phyloP scores from a whole-genome alignment of 768 basidiomycete genomes.

The Lactarius evosmus region DNA sequence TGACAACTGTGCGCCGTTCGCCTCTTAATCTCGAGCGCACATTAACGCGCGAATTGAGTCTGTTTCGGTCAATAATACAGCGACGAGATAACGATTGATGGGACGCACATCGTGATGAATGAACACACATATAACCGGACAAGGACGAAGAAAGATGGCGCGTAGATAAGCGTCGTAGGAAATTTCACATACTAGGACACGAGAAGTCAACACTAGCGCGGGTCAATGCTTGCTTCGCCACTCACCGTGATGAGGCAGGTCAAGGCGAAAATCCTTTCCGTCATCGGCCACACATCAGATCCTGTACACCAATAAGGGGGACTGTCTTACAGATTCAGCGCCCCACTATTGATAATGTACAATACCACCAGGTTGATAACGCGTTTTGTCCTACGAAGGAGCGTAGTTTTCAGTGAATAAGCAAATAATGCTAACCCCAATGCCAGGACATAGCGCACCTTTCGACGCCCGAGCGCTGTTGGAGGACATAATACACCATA shows the following conservation, averaged over 20 bases:
- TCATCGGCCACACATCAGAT: not conserved
- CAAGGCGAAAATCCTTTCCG: slow-evolving; percentile 7
- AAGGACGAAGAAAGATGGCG: slow-evolving; percentile 19
- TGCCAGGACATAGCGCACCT: slow-evolving; percentile 5
- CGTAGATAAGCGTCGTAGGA: slow-evolving; percentile 18
- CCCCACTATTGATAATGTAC: slow-evolving; percentile 18
- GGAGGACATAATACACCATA: slow-evolving; percentile 20
- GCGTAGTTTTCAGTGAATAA: not conserved
- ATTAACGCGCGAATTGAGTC: slow-evolving; percentile 17
- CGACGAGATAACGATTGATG: not conserved
- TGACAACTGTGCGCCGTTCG: slow-evolving; percentile 7
- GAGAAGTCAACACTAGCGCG: not conserved
- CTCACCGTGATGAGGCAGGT: slow-evolving; percentile 16
- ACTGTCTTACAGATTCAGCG: slow-evolving; percentile 11
- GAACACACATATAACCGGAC: slow-evolving; percentile 17
- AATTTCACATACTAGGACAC: slow-evolving; percentile 6
- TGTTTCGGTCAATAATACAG: not conserved
- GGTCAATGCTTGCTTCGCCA: not conserved
- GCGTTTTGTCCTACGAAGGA: not conserved
- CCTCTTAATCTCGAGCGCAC: slow-evolving; percentile 14
- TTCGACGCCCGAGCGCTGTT: slow-evolving; percentile 5
- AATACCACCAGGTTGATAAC: slow-evolving; percentile 12
- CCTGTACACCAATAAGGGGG: not conserved
- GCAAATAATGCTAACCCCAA: not conserved
- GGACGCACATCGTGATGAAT: slow-evolving; percentile 16